Conservation (phyloP, 192 early-diverging fungal genomes). For the Gigaspora rosea region DNA sequence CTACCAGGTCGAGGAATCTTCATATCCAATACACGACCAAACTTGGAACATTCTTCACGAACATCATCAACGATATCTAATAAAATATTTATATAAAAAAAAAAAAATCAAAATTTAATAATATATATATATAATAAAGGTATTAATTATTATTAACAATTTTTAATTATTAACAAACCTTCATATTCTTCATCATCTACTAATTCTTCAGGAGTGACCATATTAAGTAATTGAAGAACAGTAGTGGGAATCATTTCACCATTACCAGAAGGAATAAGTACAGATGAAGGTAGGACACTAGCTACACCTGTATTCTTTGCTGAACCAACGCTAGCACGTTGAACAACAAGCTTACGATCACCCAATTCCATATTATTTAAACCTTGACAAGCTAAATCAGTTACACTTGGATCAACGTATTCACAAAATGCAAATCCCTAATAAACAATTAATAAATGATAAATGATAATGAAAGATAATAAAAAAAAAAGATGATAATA, state of each 20-base stretch:
- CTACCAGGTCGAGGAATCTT: constrained; percentile 81
- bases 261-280: constrained; percentile 50
- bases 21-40: constrained; percentile 77
- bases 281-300: constrained; percentile 48
- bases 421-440: constrained; percentile 98
- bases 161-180: no score
- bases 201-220: constrained; percentile 88
- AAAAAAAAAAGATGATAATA: no score
- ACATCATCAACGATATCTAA: constrained; percentile 90
- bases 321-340: constrained; percentile 87
- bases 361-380: constrained; percentile 95
- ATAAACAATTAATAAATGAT: no score
- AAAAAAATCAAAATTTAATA: not conserved
- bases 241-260: constrained; percentile 70
- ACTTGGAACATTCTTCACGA: constrained; percentile 84
- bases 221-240: constrained; percentile 91
- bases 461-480: no score
- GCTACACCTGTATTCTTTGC: constrained; percentile 50
- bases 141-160: no score
- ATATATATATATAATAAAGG: not conserved
- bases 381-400: constrained; percentile 92
- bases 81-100: no score
- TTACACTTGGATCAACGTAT: constrained; percentile 83
- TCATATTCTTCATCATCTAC: constrained; percentile 82
- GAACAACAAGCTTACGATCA: constrained; percentile 91